Evolutionary conservation across 352 stramenopile species (phyloP).

Genomic region (Pythium plurisporium): DNA sequence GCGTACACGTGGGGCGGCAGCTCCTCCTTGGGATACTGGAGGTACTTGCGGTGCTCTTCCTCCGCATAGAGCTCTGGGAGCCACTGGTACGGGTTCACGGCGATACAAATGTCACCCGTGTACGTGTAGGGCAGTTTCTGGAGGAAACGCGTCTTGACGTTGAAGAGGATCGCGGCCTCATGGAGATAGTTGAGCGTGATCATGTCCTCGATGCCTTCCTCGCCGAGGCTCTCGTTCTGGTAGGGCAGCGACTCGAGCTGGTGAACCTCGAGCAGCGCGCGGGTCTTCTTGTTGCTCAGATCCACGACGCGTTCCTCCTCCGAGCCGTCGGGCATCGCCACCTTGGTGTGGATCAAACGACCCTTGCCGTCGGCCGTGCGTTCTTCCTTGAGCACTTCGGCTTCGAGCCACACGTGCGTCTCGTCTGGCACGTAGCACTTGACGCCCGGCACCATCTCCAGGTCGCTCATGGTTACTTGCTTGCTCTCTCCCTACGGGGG

Average conservation of each 20-base stretch:
- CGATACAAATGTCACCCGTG: constrained; percentile 96
- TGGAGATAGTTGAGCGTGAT: constrained; percentile 87
- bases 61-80: constrained; percentile 83
- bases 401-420: constrained; percentile 68
- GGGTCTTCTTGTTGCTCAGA: constrained; percentile 62
- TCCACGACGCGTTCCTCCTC: constrained; percentile 63
- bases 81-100: constrained; percentile 95
- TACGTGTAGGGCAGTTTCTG: constrained; percentile 93
- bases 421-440: constrained; percentile 85
- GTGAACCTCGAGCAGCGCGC: constrained; percentile 40
- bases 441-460: constrained; percentile 27
- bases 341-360: constrained; percentile 59
- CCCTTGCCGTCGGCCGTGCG: constrained; percentile 43
- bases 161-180: constrained; percentile 89
- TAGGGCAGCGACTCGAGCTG: constrained; percentile 72
- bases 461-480: constrained; percentile 16
- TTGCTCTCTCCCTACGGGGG: not conserved
- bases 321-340: constrained; percentile 17
- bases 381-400: constrained; percentile 27
- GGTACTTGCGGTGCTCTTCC: constrained; percentile 60
- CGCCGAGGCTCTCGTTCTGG: constrained; percentile 67
- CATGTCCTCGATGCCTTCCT: constrained; percentile 80
- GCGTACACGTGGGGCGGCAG: constrained; percentile 68
- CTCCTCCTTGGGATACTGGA: constrained; percentile 51
- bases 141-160: constrained; percentile 85